These are phyloP conservation scores for Cladophialophora exuberans DNA, from an alignment of 2,329 filamentous ascomycete genomes.

Conservation along the genomic window DNA sequence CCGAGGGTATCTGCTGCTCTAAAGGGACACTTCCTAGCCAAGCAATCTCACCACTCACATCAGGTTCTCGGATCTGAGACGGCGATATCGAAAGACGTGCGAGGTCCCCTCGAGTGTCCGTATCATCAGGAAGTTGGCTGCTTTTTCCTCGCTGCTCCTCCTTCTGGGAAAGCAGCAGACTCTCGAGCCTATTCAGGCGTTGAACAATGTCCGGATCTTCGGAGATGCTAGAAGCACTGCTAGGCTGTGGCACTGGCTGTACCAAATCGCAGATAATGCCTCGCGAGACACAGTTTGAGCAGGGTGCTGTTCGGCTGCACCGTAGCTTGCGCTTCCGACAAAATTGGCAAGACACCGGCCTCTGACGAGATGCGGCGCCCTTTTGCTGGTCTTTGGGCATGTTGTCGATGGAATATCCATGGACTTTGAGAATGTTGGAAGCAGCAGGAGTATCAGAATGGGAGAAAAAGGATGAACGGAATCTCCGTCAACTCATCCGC, in stretches of 20 bases:
- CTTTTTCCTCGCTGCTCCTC: not conserved
- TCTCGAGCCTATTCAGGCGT: conserved; percentile 14
- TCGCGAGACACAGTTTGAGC: conserved; percentile 48
- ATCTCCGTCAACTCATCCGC: too few species aligned
- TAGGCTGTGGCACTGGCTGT: not conserved
- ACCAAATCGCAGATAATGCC: conserved; percentile 32
- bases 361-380: not conserved
- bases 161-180: conserved; percentile 8
- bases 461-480: not conserved
- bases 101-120: not conserved
- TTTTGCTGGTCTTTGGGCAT: not conserved
- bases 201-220: conserved; percentile 12
- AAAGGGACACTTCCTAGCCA: not conserved
- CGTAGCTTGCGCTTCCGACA: conserved; percentile 52
- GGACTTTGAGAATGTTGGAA: not conserved
- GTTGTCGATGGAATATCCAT: not conserved
- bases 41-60: not conserved
- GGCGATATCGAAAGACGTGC: not conserved
- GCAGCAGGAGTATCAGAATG: not conserved
- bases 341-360: conserved; percentile 40
- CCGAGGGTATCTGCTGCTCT: not conserved
- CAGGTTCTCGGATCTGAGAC: not conserved
- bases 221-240: not conserved
- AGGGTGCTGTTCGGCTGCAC: conserved; percentile 57
- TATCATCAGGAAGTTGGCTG: not conserved